Conservation (phyloP, 345 rosid species). For the Erodium maritimum region DNA sequence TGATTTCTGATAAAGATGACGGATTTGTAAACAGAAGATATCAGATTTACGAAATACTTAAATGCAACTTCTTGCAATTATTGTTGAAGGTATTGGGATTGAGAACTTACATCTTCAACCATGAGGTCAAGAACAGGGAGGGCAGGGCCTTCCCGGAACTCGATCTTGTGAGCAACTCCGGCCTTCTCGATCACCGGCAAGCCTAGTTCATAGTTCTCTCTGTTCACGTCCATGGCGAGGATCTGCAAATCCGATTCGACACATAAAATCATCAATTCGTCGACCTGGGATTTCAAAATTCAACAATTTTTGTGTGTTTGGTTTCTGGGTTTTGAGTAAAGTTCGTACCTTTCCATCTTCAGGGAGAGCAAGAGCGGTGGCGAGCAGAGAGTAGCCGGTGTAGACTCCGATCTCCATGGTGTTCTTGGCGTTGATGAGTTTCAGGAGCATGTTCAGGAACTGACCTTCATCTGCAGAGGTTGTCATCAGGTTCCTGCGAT, state of each 20-base stretch:
- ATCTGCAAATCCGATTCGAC: conserved; percentile 34
- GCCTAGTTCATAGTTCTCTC: conserved; percentile 83
- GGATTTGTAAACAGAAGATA: background rate
- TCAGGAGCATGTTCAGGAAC: conserved; percentile 80
- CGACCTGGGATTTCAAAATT: background rate
- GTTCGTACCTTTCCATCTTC: conserved; percentile 63
- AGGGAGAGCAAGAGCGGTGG: conserved; percentile 96
- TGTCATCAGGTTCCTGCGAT: conserved; percentile 81
- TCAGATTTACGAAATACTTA: no score
- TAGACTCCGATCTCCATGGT: conserved; percentile 96
- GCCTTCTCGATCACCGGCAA: conserved; percentile 82
- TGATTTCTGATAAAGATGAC: no score
- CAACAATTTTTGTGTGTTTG: background rate
- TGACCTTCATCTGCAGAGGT: conserved; percentile 98
- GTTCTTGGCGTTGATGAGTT: conserved; percentile 86
- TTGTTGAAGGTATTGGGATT: no score
- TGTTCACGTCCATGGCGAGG: conserved; percentile 86
- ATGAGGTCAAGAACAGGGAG: conserved; percentile 76
- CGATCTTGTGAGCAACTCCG: conserved; percentile 91
- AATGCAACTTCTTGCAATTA: no score
- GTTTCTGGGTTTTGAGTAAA: no score
- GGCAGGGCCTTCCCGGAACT: conserved; percentile 95
- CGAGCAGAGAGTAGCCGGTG: conserved; percentile 94
- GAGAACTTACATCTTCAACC: conserved; percentile 62
- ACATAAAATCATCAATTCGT: no score